Evolutionary conservation across 371 early-diverging fungal genomes (phyloP).

Genomic region (Syncephalastrum monosporum): DNA sequence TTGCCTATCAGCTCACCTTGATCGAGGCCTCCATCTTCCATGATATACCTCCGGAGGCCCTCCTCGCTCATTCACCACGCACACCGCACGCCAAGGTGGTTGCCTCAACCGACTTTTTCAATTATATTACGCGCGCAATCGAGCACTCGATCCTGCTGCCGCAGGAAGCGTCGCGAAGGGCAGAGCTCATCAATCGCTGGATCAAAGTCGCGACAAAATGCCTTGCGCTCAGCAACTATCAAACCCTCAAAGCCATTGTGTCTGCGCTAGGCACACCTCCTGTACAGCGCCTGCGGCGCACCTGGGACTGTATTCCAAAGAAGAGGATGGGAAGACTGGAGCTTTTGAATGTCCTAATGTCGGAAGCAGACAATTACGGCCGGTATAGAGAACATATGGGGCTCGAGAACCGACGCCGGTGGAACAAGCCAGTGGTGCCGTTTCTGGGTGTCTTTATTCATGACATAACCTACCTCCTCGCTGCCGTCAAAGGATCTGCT

Average conservation of each 20-base stretch:
- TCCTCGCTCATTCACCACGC: constrained; percentile 64
- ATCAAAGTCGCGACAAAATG: constrained; percentile 65
- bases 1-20: constrained; percentile 69
- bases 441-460: constrained; percentile 73
- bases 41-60: constrained; percentile 57
- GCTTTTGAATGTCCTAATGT: constrained; percentile 58
- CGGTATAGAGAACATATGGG: constrained; percentile 62
- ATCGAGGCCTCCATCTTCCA: constrained; percentile 68
- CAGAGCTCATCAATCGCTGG: constrained; percentile 65
- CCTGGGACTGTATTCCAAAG: constrained; percentile 69
- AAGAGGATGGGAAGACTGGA: constrained; percentile 59
- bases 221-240: constrained; percentile 63
- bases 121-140: constrained; percentile 70
- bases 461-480: constrained; percentile 70
- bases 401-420: constrained; percentile 18
- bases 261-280: constrained; percentile 72
- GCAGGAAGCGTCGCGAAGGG: constrained; percentile 55
- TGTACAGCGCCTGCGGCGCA: constrained; percentile 65
- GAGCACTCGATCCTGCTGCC: constrained; percentile 69
- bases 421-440: constrained; percentile 60
- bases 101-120: constrained; percentile 76
- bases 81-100: constrained; percentile 61
- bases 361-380: constrained; percentile 66
- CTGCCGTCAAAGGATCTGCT: constrained; percentile 50
- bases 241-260: constrained; percentile 69